Evolutionary conservation across 176 grass and related monocot genomes (phyloP).

Genomic region (Carex cristatella): DNA sequence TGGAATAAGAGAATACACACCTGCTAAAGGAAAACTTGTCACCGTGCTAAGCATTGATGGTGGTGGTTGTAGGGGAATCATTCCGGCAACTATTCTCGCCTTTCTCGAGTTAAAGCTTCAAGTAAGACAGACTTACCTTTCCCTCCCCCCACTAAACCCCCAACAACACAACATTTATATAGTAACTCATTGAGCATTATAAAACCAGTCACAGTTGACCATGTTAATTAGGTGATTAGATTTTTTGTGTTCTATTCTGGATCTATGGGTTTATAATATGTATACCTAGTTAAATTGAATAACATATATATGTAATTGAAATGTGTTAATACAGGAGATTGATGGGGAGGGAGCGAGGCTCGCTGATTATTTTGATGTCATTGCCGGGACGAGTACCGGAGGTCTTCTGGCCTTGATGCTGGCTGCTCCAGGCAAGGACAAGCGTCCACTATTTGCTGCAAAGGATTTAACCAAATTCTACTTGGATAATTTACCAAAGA

Average conservation of each 20-base stretch:
- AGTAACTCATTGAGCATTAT: not conserved
- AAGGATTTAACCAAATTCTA: slow-evolving; percentile 51
- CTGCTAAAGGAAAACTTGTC: slow-evolving; percentile 38
- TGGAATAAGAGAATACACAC: not conserved
- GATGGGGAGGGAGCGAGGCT: slow-evolving; percentile 51
- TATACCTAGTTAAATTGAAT: no score
- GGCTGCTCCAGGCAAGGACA: slow-evolving; percentile 30
- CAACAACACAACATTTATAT: not conserved
- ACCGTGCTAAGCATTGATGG: slow-evolving; percentile 77
- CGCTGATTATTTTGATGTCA: slow-evolving; percentile 62
- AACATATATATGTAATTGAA: not conserved
- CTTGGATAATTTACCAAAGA: slow-evolving; percentile 42
- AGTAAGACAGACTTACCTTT: slow-evolving; percentile 26
- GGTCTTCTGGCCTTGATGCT: slow-evolving; percentile 61
- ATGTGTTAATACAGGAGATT: slow-evolving; percentile 30
- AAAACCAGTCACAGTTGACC: not conserved
- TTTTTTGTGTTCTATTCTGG: no score
- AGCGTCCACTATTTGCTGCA: slow-evolving; percentile 43
- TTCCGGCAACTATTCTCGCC: slow-evolving; percentile 44
- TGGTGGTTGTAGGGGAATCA: slow-evolving; percentile 63
- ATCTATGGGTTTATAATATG: no score
- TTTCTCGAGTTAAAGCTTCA: slow-evolving; percentile 62
- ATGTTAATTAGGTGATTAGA: not conserved
- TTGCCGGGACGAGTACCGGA: slow-evolving; percentile 66
- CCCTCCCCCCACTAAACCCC: not conserved